A percentile compares a stretch with the other conserved stretches of the same genome.
Evolutionary conservation across 495 filamentous ascomycete species (phyloP).

Genomic region (Neurospora sp.): DNA sequence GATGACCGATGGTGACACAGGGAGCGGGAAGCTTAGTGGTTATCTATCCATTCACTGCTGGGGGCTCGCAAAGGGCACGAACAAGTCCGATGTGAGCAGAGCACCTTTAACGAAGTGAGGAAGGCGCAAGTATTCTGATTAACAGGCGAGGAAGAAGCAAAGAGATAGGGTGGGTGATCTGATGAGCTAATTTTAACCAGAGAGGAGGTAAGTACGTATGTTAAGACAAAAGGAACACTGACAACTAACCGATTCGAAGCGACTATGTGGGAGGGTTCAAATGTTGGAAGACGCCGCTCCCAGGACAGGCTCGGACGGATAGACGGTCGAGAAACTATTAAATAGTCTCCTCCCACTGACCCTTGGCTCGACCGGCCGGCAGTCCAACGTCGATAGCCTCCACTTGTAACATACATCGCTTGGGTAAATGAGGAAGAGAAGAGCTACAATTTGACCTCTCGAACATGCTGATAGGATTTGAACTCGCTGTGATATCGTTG

Average conservation of each 20-base stretch:
- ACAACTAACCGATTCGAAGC: not conserved
- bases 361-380: too few relatives aligned
- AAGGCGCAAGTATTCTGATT: not conserved
- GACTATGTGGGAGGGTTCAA: not conserved
- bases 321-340: not conserved
- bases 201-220: not conserved
- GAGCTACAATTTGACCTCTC: too few relatives aligned
- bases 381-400: too few relatives aligned
- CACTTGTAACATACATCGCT: too few relatives aligned
- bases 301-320: not conserved
- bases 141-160: not conserved
- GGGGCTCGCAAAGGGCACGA: not conserved
- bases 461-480: not conserved
- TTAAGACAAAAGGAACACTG: not conserved
- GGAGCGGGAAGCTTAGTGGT: not conserved
- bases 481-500: not conserved
- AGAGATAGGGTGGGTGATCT: not conserved
- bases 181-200: not conserved
- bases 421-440: too few relatives aligned
- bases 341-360: not conserved
- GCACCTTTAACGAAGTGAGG: not conserved
- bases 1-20: not conserved
- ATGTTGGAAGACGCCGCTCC: not conserved
- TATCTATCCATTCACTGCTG: not conserved
- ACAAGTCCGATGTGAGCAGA: not conserved